A percentile compares a stretch with the other conserved stretches of the same genome.
Conservation (phyloP, 2,329 filamentous ascomycete genomes). For the Claviceps cyperi region DNA sequence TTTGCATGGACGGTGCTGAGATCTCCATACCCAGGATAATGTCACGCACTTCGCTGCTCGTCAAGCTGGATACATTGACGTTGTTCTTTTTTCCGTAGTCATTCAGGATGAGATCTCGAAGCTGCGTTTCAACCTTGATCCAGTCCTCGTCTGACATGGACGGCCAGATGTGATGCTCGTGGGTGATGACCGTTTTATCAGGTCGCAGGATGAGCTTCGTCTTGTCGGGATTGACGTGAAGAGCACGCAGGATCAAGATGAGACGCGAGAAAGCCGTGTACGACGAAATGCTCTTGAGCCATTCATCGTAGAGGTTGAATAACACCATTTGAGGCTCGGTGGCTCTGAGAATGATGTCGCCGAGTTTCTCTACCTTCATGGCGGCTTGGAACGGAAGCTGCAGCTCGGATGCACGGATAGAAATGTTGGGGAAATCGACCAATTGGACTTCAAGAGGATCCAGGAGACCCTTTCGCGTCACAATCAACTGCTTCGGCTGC, state of each 20-base stretch:
- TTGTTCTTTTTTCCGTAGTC: conserved; percentile 99
- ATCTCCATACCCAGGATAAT: conserved; percentile 99
- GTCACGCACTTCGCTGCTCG: conserved; percentile 90
- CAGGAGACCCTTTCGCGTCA: conserved; percentile 89
- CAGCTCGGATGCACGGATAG: conserved; percentile 89
- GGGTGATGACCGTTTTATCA: conserved; percentile 95
- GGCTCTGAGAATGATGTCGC: conserved; percentile 95
- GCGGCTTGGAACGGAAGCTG: conserved; percentile 98
- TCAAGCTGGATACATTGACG: conserved; percentile 93
- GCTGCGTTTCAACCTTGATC: conserved; percentile 97
- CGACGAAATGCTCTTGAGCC: conserved; percentile 95
- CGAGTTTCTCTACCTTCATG: conserved; percentile 99
- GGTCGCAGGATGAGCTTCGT: conserved; percentile 89
- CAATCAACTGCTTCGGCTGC: conserved; percentile 96
- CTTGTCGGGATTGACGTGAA: conserved; percentile 97
- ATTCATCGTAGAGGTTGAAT: conserved; percentile 98
- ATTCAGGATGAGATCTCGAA: conserved; percentile 90
- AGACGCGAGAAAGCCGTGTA: conserved; percentile 97
- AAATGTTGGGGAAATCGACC: conserved; percentile 97
- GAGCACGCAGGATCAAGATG: conserved; percentile 79
- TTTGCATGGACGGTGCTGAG: conserved; percentile 90
- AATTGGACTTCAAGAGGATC: conserved; percentile 95
- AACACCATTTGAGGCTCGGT: conserved; percentile 99
- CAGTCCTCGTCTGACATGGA: conserved; percentile 88
- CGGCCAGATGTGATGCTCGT: conserved; percentile 98